These are phyloP conservation scores for Rhodotorula mucilaginosa DNA, from an alignment of 1,284 basidiomycete species.

Conservation along the genomic window DNA sequence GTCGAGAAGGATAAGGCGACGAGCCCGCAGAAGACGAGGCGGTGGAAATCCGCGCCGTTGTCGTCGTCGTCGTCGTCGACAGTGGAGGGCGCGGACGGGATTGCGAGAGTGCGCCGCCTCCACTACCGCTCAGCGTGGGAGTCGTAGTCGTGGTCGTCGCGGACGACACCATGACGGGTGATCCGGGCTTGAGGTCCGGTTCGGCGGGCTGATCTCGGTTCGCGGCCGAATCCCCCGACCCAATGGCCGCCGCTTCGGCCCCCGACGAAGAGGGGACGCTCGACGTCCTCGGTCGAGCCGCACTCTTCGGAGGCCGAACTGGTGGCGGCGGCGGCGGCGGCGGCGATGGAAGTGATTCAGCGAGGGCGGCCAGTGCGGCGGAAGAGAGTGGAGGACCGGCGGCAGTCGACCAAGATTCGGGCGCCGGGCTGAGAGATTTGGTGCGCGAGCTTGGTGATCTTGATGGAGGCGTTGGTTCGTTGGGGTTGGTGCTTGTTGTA, in stretches of 20 bases:
- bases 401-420: no score
- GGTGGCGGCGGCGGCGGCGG: neutral
- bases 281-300: neutral
- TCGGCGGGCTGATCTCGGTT: neutral
- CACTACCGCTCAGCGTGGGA: neutral
- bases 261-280: neutral
- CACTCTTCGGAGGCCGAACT: conserved; percentile 1
- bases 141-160: neutral
- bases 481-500: no score
- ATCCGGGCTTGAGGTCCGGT: neutral
- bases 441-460: no score
- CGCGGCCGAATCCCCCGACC: neutral
- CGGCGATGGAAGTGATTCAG: neutral
- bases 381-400: neutral
- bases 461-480: no score
- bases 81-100: conserved; percentile 4
- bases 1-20: neutral
- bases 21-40: neutral
- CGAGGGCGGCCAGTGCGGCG: conserved; percentile 2
- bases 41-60: neutral
- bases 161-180: neutral
- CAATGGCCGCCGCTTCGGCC: neutral
- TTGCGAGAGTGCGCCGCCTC: neutral
- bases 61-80: neutral
- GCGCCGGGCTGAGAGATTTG: no score